Conservation (phyloP, 345 rosid species). For the Populus nigra region DNA sequence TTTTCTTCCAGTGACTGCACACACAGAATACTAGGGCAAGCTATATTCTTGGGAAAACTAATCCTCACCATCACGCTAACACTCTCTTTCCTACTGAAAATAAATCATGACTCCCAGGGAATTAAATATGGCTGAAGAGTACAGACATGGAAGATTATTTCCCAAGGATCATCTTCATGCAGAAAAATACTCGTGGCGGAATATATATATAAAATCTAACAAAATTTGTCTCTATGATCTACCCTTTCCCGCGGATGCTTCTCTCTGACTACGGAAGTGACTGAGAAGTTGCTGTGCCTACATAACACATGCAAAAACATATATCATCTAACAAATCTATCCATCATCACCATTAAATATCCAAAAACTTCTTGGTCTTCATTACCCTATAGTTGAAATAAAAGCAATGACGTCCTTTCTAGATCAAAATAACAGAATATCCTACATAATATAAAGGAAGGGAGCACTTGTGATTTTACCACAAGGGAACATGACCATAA, state of each 20-base stretch:
- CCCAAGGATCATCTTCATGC: conserved; percentile 3
- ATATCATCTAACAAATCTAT: conserved; percentile 11
- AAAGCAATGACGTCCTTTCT: not conserved
- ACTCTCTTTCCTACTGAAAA: conserved; percentile 2
- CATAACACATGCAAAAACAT: conserved; percentile 18
- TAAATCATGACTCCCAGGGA: conserved; percentile 15
- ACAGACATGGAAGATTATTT: conserved; percentile 4
- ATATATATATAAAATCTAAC: conserved; percentile 5
- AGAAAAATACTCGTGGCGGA: conserved; percentile 11
- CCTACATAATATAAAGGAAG: too few relatives aligned
- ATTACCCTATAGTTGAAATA: not conserved
- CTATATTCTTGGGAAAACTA: conserved; percentile 13
- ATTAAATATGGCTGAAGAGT: conserved; percentile 14
- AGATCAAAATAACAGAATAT: too few relatives aligned
- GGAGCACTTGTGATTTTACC: too few relatives aligned
- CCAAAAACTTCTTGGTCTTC: not conserved
- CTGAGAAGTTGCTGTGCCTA: conserved; percentile 96
- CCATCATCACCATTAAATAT: conserved; percentile 2
- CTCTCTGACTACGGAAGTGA: conserved; percentile 89
- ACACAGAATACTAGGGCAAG: conserved; percentile 17
- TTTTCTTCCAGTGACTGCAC: conserved; percentile 14
- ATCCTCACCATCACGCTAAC: conserved; percentile 1
- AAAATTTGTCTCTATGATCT: conserved; percentile 35
- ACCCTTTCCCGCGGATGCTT: conserved; percentile 55
- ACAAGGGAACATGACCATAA: not conserved